Evolutionary conservation across 257 asterid genomes (phyloP).

Genomic region (Nicotiana knightiana): DNA sequence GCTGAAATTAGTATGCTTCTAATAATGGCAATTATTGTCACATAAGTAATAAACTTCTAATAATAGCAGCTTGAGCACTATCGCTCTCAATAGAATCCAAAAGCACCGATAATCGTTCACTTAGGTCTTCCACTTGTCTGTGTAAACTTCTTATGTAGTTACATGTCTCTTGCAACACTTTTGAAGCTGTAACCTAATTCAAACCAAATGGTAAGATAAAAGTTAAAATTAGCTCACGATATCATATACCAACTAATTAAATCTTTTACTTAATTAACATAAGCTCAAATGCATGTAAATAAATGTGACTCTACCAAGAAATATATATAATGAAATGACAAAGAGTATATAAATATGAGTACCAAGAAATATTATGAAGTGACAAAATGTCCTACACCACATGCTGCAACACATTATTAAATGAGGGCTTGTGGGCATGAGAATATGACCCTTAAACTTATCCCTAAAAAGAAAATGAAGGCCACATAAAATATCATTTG

Average conservation of each 20-base stretch:
- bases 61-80: conserved; percentile 81
- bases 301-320: not conserved
- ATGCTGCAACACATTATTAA: not conserved
- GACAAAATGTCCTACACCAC: not conserved
- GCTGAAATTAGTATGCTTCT: not conserved
- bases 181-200: conserved; percentile 70
- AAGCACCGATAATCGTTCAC: conserved; percentile 74
- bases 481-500: not conserved
- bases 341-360: not conserved
- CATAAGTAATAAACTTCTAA: conserved; percentile 76
- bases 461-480: not conserved
- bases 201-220: not conserved
- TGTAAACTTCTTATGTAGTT: conserved; percentile 82
- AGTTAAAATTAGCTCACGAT: too few species aligned
- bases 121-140: conserved; percentile 79
- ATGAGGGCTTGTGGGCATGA: not conserved
- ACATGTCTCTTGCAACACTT: conserved; percentile 91
- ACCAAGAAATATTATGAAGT: not conserved
- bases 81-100: conserved; percentile 75
- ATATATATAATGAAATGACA: not conserved
- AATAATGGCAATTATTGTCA: conserved; percentile 16
- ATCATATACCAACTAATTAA: too few species aligned
- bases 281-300: not conserved
- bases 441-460: conserved; percentile 3
- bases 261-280: not conserved